A percentile compares a stretch with the other conserved stretches of the same genome.
These are phyloP conservation scores for Lagenidium sp. DNA, from an alignment of 352 stramenopile genomes.

Conservation along the genomic window DNA sequence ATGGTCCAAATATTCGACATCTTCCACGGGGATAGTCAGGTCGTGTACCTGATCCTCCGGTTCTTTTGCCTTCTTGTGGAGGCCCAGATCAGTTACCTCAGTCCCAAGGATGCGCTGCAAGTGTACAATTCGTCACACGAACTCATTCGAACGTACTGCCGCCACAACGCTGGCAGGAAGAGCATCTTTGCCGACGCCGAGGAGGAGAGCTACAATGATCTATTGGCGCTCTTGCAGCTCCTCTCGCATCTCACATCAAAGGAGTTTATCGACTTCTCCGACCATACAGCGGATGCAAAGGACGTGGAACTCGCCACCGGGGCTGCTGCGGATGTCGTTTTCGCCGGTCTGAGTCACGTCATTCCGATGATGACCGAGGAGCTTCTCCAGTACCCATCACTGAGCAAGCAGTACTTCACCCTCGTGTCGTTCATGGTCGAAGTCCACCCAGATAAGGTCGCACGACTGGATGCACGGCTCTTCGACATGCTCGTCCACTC, in stretches of 20 bases:
- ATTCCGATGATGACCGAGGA: constrained; percentile 88
- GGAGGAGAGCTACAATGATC: constrained; percentile 68
- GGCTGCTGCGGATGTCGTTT: constrained; percentile 83
- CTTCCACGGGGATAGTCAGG: constrained; percentile 62
- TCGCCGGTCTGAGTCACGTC: constrained; percentile 77
- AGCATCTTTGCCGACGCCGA: constrained; percentile 53
- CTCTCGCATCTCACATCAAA: constrained; percentile 75
- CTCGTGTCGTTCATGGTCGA: constrained; percentile 84
- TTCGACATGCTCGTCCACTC: constrained; percentile 72
- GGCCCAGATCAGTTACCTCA: constrained; percentile 71
- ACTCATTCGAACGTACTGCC: constrained; percentile 59
- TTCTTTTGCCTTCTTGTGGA: constrained; percentile 79
- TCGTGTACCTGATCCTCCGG: constrained; percentile 63
- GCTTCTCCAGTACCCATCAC: constrained; percentile 72
- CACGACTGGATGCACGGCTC: constrained; percentile 41
- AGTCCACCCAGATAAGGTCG: constrained; percentile 77
- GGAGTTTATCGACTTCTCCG: constrained; percentile 83
- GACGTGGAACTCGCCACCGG: constrained; percentile 49
- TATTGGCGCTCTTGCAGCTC: constrained; percentile 68
- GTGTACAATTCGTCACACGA: constrained; percentile 68
- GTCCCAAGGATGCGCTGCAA: constrained; percentile 49
- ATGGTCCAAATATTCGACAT: constrained; percentile 71
- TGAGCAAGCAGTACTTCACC: constrained; percentile 87
- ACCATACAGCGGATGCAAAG: constrained; percentile 45
- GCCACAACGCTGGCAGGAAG: constrained; percentile 60